These are phyloP conservation scores for Syzygium grande DNA, from an alignment of 345 rosid species.

Conservation along the genomic window DNA sequence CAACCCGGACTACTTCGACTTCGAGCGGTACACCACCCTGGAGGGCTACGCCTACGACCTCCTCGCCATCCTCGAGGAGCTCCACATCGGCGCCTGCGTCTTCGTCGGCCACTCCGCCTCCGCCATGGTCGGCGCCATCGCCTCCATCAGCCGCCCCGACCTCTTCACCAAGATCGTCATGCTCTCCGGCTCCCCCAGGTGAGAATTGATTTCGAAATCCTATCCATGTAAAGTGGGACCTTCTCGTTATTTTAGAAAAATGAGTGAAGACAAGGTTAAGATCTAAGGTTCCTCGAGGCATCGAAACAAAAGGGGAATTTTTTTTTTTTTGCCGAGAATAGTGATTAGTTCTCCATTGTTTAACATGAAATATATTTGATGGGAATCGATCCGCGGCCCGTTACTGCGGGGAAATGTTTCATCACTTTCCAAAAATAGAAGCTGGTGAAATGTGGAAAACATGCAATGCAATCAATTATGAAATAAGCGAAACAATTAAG, in stretches of 20 bases:
- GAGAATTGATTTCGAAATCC: background rate
- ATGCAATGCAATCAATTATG: background rate
- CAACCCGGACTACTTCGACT: constrained; percentile 83
- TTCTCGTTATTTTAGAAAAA: background rate
- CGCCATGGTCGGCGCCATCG: constrained; percentile 65
- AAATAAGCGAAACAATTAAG: background rate
- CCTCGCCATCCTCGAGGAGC: constrained; percentile 73
- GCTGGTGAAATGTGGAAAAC: background rate
- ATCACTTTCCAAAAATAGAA: background rate
- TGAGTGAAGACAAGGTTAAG: background rate
- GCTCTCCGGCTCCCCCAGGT: constrained; percentile 83
- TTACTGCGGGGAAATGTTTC: background rate
- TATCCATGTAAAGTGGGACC: background rate
- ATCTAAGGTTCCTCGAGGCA: background rate
- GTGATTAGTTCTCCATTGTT: background rate
- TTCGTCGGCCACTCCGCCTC: constrained; percentile 87
- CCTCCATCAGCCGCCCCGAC: constrained; percentile 82
- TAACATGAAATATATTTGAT: background rate
- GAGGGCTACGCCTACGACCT: constrained; percentile 80
- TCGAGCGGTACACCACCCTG: constrained; percentile 55
- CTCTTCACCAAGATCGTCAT: constrained; percentile 67
- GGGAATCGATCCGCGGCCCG: background rate
- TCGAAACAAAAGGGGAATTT: background rate
- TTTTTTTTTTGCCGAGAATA: background rate
- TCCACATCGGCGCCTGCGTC: constrained; percentile 43